These are phyloP conservation scores for Lyophyllum semitale DNA, from an alignment of 768 basidiomycete genomes.

Conservation along the genomic window DNA sequence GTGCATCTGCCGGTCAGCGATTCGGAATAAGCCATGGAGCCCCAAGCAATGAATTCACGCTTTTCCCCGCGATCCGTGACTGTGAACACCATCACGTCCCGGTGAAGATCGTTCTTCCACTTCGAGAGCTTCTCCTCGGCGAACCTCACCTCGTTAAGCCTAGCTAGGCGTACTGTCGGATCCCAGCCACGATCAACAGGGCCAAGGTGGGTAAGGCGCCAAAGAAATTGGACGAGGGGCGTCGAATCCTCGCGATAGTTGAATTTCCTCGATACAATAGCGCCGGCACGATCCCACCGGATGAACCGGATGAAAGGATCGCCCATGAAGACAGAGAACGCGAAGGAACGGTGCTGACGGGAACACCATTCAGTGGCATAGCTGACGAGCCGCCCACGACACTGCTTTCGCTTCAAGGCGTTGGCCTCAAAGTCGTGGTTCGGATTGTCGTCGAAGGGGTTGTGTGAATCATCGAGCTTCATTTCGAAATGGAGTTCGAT, in stretches of 20 bases:
- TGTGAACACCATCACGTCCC: constrained; percentile 6
- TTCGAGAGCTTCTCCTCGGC: not conserved
- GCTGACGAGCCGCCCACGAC: constrained; percentile 23
- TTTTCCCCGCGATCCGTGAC: constrained; percentile 1
- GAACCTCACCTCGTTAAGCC: not conserved
- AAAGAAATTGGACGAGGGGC: not conserved
- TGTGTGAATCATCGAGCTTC: constrained; percentile 7
- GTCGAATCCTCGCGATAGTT: not conserved
- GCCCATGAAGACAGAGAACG: not conserved
- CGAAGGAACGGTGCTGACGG: constrained; percentile 4
- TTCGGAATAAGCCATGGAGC: constrained; percentile 4
- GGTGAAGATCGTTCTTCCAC: not conserved
- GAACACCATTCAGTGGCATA: constrained; percentile 22
- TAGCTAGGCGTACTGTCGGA: constrained; percentile 19
- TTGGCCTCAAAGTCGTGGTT: not conserved
- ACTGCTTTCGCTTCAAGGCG: not conserved
- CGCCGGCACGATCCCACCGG: constrained; percentile 2
- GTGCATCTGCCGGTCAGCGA: constrained; percentile 19
- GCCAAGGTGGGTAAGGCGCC: constrained; percentile 1
- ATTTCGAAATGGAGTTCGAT: constrained; percentile 16
- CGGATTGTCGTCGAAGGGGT: constrained; percentile 11
- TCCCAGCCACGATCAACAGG: constrained; percentile 27
- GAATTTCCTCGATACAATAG: not conserved
- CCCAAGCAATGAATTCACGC: constrained; percentile 18
- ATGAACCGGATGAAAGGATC: not conserved